A percentile compares a stretch with the other conserved stretches of the same genome.
phyloP scores from a whole-genome alignment of 192 early-diverging fungal species.

The Coemansia sp. region DNA sequence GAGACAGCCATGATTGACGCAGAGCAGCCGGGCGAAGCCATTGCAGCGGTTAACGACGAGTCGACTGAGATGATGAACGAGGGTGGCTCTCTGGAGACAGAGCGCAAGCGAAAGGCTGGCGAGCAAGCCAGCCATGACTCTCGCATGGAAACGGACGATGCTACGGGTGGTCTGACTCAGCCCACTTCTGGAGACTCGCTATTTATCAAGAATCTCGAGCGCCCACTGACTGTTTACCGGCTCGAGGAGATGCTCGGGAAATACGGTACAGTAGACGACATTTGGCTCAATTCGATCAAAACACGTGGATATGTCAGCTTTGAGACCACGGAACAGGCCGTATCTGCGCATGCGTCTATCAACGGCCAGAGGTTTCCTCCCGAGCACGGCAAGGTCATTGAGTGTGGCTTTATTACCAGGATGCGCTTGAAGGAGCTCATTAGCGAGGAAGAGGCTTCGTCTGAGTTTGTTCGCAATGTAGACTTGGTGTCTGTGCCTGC shows the following conservation, averaged over 20 bases:
- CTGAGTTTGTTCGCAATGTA: slow-evolving; percentile 26
- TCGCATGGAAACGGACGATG: slow-evolving; percentile 11
- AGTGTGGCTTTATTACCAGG: slow-evolving; percentile 38
- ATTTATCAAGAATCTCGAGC: slow-evolving; percentile 45
- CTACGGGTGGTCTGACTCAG: background rate
- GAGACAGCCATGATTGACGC: background rate
- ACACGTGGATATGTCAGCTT: slow-evolving; percentile 46
- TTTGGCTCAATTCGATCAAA: slow-evolving; percentile 53
- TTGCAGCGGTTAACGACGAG: background rate
- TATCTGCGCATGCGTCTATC: slow-evolving; percentile 19
- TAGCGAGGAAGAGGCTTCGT: slow-evolving; percentile 22
- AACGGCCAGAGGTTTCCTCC: slow-evolving; percentile 37
- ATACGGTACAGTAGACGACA: slow-evolving; percentile 22
- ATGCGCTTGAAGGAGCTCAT: slow-evolving; percentile 37
- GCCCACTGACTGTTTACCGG: slow-evolving; percentile 36
- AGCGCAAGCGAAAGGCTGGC: background rate
- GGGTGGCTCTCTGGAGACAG: background rate
- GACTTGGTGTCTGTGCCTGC: slow-evolving; percentile 23
- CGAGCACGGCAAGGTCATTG: slow-evolving; percentile 36
- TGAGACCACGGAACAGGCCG: slow-evolving; percentile 16
- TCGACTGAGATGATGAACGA: slow-evolving; percentile 1
- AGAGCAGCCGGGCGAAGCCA: background rate
- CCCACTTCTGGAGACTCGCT: slow-evolving; percentile 12
- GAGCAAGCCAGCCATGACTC: background rate
- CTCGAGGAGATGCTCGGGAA: slow-evolving; percentile 33